These are phyloP conservation scores for Nicotiana tomentosiformis DNA, from an alignment of 257 asterid species.

Conservation along the genomic window DNA sequence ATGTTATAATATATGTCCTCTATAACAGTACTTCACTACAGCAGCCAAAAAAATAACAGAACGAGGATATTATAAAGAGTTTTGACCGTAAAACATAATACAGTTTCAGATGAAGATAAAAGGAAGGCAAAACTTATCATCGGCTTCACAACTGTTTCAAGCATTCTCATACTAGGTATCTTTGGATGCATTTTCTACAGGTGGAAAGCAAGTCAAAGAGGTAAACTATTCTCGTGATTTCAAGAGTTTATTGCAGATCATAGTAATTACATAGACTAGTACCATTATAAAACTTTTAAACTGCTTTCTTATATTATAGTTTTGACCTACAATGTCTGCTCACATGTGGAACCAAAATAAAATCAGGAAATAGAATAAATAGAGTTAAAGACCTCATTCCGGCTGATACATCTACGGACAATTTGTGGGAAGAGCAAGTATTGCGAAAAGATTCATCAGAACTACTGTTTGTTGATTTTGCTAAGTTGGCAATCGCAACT, in stretches of 20 bases:
- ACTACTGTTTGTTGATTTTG: slow-evolving; percentile 7
- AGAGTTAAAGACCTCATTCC: not conserved
- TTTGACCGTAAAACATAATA: not conserved
- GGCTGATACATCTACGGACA: not conserved
- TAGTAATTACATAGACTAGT: not conserved
- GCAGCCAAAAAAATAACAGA: no score
- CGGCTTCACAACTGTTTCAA: not conserved
- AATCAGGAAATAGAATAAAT: not conserved
- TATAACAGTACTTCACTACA: no score
- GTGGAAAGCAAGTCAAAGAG: slow-evolving; percentile 2
- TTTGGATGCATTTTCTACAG: not conserved
- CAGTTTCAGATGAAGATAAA: slow-evolving; percentile 3
- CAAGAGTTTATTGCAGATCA: not conserved
- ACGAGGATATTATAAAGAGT: no score
- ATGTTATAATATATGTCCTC: no score
- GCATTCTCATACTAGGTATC: not conserved
- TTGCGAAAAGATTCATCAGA: not conserved
- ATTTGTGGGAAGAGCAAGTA: not conserved
- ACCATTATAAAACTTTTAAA: no score
- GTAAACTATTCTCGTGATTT: not conserved
- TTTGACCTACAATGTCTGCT: not conserved
- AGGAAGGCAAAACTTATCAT: not conserved
- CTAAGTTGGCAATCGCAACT: slow-evolving; percentile 10
- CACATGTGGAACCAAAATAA: not conserved
- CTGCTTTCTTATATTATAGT: no score